Base-by-base conservation (phyloP, 345 rosid genomes). In the Geranium rotundifolium region DNA sequence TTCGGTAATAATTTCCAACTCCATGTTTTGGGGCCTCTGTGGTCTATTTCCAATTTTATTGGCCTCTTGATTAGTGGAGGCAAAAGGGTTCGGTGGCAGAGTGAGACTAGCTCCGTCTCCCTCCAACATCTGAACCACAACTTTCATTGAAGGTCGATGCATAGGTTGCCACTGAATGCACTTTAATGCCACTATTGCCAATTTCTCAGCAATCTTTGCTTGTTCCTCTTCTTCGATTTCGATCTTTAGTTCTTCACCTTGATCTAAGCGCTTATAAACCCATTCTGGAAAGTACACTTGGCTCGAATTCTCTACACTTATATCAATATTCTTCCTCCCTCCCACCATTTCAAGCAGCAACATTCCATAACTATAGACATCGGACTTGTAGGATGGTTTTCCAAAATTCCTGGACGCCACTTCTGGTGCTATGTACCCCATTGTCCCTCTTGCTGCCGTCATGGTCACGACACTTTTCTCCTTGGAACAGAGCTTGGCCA, bases 91-190 rank as follows among this genome's bases (percentile, higher is more conserved):
- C 8, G 58, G 39, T 0, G 63, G 70, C 39, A 72, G 37, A 8
- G 56, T 29, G 0, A 68, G 65, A 17, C 41, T 27, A 1, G 55
- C 65, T 18, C 2, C 15, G 17, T 57, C 67, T 9, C 70, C 70
- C 46, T 71, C 75, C 37, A 66, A 34, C 67, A 71, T 71, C 18
- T 70, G 69, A 54, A 70, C 65, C 27, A 70, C 69, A 10, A 27
- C 46, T 49, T 70, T 70, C 73, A 65, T 70, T 0, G 72, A 31
- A n/a, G 76, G 76, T 16, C 76, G 65, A 64, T 56, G 59, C 0
- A 59, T 58, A 0, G 72, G 76, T 10, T 68, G 60, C 72, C 69
- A 60, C 17, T 72, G 76, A n/a, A n/a, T n/a, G n/a, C n/a, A n/a
- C n/a, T n/a, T n/a, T n/a, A n/a, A n/a, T n/a, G n/a, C n/a, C n/a